Percentiles rank a stretch among this genome's conserved stretches.
Evolutionary conservation across 1,284 basidiomycete genomes (phyloP).

Genomic region (Cutaneotrichosporon sp.): DNA sequence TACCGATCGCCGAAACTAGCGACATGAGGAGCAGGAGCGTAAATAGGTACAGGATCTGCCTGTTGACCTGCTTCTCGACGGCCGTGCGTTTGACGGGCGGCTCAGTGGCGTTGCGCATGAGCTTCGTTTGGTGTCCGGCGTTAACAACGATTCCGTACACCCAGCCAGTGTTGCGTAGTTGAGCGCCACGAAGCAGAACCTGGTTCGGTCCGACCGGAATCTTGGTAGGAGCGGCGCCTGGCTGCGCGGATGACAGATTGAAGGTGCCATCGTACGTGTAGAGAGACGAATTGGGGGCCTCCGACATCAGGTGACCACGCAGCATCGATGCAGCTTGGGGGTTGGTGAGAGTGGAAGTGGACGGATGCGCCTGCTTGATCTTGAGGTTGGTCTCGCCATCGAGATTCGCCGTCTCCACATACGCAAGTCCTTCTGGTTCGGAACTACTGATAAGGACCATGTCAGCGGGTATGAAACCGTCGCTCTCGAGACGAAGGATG

Average conservation of each 20-base stretch:
- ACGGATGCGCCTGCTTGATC: conserved; percentile 91
- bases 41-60: conserved; percentile 96
- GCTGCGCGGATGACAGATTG: conserved; percentile 58
- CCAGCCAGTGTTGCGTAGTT: conserved; percentile 96
- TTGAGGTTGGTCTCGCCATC: conserved; percentile 99
- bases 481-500: conserved; percentile 81
- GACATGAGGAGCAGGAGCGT: conserved; percentile 81
- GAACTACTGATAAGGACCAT: conserved; percentile 82
- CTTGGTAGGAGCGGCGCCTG: conserved; percentile 59
- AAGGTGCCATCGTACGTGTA: conserved; percentile 89
- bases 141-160: conserved; percentile 91
- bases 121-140: conserved; percentile 96
- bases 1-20: conserved; percentile 86
- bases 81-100: conserved; percentile 96
- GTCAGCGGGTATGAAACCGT: conserved; percentile 97
- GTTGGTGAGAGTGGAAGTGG: conserved; percentile 74
- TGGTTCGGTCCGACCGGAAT: conserved; percentile 94
- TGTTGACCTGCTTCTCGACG: conserved; percentile 93
- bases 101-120: conserved; percentile 92
- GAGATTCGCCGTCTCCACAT: conserved; percentile 95
- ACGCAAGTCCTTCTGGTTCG: conserved; percentile 95
- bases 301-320: conserved; percentile 80
- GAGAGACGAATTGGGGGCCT: conserved; percentile 95
- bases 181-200: conserved; percentile 88
- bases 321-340: conserved; percentile 72